Evolutionary conservation across 23 red algal genomes (phyloP).

Genomic region (Gracilaria gracilis): DNA sequence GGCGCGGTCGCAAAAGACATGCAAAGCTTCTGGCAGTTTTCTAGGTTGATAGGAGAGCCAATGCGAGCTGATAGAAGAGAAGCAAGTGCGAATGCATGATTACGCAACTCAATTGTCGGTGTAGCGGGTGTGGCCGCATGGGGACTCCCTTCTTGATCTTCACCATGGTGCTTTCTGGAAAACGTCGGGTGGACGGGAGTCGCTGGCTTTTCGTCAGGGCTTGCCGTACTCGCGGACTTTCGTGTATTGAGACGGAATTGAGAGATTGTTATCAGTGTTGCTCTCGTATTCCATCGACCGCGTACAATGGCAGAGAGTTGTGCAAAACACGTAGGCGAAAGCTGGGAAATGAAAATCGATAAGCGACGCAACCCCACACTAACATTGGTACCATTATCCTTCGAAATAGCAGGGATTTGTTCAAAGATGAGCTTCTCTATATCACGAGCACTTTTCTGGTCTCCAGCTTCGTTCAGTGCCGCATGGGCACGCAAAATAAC

Average conservation of each 20-base stretch:
- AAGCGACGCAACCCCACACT: slow-evolving; percentile 29
- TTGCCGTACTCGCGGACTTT: neutral
- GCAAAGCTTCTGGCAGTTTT: slow-evolving; percentile 41
- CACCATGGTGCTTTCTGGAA: slow-evolving; percentile 18
- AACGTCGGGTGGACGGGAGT: slow-evolving; percentile 36
- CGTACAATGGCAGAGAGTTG: slow-evolving; percentile 24
- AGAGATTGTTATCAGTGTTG: slow-evolving; percentile 3
- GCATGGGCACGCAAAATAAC: slow-evolving; percentile 27
- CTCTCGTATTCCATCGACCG: slow-evolving; percentile 25
- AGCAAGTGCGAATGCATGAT: slow-evolving; percentile 24
- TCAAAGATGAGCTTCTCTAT: slow-evolving; percentile 66
- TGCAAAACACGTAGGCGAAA: slow-evolving; percentile 16
- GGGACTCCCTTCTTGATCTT: neutral
- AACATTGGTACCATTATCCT: slow-evolving; percentile 19
- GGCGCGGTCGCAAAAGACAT: slow-evolving; percentile 34
- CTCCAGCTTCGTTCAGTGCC: slow-evolving; percentile 42
- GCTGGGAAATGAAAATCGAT: slow-evolving; percentile 30
- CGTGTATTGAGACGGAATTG: slow-evolving; percentile 34
- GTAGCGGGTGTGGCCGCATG: neutral
- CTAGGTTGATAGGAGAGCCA: slow-evolving; percentile 5
- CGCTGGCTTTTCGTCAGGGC: neutral
- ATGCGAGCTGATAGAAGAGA: slow-evolving; percentile 2
- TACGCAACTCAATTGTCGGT: slow-evolving; percentile 24
- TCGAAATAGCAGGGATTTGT: slow-evolving; percentile 36
- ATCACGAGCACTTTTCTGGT: slow-evolving; percentile 18